Evolutionary conservation across 225 moss, liverwort and hornwort species (phyloP).

Genomic region (Antitrichia curtipendula): DNA sequence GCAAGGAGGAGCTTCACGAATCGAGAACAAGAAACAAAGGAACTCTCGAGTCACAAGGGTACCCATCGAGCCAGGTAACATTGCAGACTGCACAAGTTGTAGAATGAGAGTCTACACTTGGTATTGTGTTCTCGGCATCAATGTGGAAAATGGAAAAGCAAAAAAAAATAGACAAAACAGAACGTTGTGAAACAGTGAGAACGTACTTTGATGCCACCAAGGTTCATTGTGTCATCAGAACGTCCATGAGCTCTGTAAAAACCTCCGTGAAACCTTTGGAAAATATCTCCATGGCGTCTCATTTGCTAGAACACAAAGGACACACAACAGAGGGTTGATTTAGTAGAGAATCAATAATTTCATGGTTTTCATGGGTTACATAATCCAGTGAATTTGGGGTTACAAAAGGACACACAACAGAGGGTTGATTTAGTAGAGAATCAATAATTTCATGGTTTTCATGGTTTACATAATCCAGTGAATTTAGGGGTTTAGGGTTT

Average conservation of each 20-base stretch:
- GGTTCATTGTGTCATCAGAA: constrained; percentile 92
- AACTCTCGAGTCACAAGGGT: background rate
- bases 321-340: background rate
- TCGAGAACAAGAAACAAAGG: background rate
- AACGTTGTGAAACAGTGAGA: background rate
- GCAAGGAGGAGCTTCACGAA: background rate
- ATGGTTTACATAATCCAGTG: too few relatives aligned
- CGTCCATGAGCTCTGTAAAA: constrained; percentile 85
- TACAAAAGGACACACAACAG: too few relatives aligned
- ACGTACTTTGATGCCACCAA: constrained; percentile 86
- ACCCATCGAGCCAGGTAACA: background rate
- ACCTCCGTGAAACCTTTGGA: constrained; percentile 67
- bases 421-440: too few relatives aligned
- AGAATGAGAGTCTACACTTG: background rate
- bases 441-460: too few relatives aligned
- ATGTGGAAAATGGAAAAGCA: background rate
- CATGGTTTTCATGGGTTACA: too few relatives aligned
- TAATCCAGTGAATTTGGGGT: background rate
- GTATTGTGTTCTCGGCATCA: background rate
- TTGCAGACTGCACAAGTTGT: background rate
- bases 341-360: background rate
- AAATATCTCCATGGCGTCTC: constrained; percentile 89
- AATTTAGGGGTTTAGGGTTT: too few relatives aligned
- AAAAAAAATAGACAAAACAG: background rate
- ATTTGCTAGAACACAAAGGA: constrained; percentile 35